Conservation (phyloP, 2,329 filamentous ascomycete species). For the Blastomyces emzantsi region DNA sequence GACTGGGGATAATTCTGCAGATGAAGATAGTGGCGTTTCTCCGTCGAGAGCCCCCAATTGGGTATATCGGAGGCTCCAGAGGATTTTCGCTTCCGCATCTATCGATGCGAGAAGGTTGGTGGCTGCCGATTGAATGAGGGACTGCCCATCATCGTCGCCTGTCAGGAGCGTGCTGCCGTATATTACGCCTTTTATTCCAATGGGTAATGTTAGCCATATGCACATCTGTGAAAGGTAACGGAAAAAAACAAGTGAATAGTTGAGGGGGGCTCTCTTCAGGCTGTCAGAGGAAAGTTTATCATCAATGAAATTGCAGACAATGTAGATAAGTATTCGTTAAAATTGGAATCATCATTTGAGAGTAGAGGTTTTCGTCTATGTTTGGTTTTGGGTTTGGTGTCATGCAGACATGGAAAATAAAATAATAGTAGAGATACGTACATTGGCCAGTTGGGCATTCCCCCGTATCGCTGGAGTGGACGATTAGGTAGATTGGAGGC, state of each 20-base stretch:
- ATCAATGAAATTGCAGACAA: slow-evolving; percentile 94
- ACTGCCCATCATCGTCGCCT: slow-evolving; percentile 25
- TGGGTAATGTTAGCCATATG: slow-evolving; percentile 9
- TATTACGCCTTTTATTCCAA: slow-evolving; percentile 43
- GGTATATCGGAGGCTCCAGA: slow-evolving; percentile 48
- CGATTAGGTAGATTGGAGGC: slow-evolving; percentile 51
- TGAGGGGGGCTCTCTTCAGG: slow-evolving; percentile 54
- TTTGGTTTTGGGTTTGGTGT: slow-evolving; percentile 1
- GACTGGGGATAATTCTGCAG: background rate
- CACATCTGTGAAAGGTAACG: background rate
- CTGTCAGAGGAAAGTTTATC: slow-evolving; percentile 75
- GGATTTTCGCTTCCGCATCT: slow-evolving; percentile 29
- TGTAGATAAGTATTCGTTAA: slow-evolving; percentile 99
- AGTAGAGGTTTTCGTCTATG: slow-evolving; percentile 14
- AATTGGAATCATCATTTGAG: slow-evolving; percentile 71
- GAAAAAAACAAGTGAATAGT: slow-evolving; percentile 10
- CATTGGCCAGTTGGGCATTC: slow-evolving; percentile 84
- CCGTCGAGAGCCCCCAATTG: slow-evolving; percentile 31
- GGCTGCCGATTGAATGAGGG: slow-evolving; percentile 34
- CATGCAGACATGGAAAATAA: slow-evolving; percentile 13
- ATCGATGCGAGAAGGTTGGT: slow-evolving; percentile 35
- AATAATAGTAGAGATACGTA: slow-evolving; percentile 49
- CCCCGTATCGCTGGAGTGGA: slow-evolving; percentile 83
- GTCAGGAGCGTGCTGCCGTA: slow-evolving; percentile 44
- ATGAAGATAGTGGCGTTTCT: background rate